These are phyloP conservation scores for Zasmidium cellare DNA, from an alignment of 2,329 filamentous ascomycete genomes.

Conservation along the genomic window DNA sequence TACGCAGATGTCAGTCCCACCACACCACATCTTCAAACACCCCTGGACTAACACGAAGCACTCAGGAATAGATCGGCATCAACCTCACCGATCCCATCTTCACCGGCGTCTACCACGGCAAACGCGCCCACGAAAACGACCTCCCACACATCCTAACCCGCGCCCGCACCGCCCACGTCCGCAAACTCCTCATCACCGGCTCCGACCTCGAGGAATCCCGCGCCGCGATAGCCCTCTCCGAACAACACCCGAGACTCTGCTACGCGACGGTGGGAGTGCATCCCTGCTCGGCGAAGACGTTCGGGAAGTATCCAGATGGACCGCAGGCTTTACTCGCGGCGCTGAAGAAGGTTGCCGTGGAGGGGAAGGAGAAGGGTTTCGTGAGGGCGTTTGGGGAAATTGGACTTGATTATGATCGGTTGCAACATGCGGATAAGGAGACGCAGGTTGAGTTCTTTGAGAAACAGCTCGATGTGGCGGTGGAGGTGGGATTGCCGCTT, in stretches of 20 bases:
- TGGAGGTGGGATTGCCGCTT: slow-evolving; percentile 75
- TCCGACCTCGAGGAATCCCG: slow-evolving; percentile 78
- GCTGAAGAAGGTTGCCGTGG: slow-evolving; percentile 64
- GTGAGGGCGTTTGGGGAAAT: slow-evolving; percentile 89
- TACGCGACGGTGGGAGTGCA: slow-evolving; percentile 93
- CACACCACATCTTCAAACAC: background rate
- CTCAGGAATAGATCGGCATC: slow-evolving; percentile 70
- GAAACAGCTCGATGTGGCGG: slow-evolving; percentile 76
- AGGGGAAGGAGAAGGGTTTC: slow-evolving; percentile 58
- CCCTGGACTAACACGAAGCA: slow-evolving; percentile 3
- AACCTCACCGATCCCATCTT: slow-evolving; percentile 94
- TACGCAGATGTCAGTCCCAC: slow-evolving; percentile 25
- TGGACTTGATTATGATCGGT: slow-evolving; percentile 90
- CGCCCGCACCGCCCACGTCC: slow-evolving; percentile 74
- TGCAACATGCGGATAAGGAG: slow-evolving; percentile 77
- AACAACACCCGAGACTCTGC: slow-evolving; percentile 73
- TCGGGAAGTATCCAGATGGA: slow-evolving; percentile 65
- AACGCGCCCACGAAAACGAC: slow-evolving; percentile 71
- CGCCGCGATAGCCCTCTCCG: slow-evolving; percentile 71
- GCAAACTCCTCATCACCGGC: slow-evolving; percentile 90
- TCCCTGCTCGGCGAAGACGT: slow-evolving; percentile 80
- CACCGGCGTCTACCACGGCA: slow-evolving; percentile 79
- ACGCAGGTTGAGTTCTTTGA: slow-evolving; percentile 84
- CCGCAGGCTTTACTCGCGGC: slow-evolving; percentile 55
- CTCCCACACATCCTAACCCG: slow-evolving; percentile 75